Evolutionary conservation across 768 basidiomycete genomes (phyloP).

Genomic region (Lentinus tigrinus): DNA sequence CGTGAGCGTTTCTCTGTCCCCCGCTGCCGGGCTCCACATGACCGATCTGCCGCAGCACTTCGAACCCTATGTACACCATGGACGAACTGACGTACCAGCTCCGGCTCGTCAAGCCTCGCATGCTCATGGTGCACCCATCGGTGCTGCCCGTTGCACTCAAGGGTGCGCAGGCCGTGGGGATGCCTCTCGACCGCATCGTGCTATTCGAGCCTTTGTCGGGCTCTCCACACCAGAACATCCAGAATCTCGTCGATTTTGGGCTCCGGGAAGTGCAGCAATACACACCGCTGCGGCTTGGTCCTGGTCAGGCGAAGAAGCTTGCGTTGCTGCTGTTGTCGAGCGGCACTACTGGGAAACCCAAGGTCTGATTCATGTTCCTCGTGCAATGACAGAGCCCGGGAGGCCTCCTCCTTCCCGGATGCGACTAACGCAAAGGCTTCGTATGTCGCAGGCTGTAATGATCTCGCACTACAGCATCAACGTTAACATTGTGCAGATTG

Average conservation of each 20-base stretch:
- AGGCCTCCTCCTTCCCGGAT: too few species aligned
- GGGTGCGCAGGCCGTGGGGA: conserved; percentile 23
- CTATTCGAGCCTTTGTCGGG: conserved; percentile 16
- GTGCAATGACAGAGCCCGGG: background rate
- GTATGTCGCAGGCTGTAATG: conserved; percentile 27
- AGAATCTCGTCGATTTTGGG: conserved; percentile 51
- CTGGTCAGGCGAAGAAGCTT: conserved; percentile 67
- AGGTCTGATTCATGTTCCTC: too few species aligned
- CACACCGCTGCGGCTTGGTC: conserved; percentile 47
- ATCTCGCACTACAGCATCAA: conserved; percentile 38
- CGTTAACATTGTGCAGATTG: conserved; percentile 32
- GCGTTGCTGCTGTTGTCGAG: conserved; percentile 75
- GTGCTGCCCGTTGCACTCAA: conserved; percentile 21
- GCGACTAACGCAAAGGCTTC: too few species aligned
- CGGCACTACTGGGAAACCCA: conserved; percentile 74
- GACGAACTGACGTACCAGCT: conserved; percentile 33
- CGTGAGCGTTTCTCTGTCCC: conserved; percentile 48
- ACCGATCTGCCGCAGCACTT: conserved; percentile 17
- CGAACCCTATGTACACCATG: conserved; percentile 31
- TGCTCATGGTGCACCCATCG: conserved; percentile 25
- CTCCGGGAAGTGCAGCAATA: conserved; percentile 37
- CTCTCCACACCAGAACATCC: conserved; percentile 36
- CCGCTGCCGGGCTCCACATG: background rate
- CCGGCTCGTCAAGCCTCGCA: conserved; percentile 19
- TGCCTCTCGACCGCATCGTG: conserved; percentile 24